Evolutionary conservation across 2,329 filamentous ascomycete species (phyloP).

Genomic region (Aspergillus eucalypticola): DNA sequence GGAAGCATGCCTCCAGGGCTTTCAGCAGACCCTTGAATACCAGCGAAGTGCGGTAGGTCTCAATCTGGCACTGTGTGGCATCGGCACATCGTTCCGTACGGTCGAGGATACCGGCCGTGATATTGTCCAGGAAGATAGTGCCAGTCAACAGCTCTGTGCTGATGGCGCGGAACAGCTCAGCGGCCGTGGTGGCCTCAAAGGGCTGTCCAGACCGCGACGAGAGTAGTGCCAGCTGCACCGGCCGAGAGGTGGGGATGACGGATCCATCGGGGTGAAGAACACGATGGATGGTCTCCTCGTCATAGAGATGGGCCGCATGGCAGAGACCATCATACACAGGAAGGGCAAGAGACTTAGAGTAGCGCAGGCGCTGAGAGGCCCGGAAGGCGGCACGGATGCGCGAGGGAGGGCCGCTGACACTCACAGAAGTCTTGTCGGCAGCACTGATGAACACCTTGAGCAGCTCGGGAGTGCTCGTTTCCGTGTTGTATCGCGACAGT

Average conservation of each 20-base stretch:
- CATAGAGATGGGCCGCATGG: background rate
- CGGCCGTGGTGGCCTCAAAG: constrained; percentile 22
- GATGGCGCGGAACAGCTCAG: constrained; percentile 37
- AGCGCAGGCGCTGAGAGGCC: constrained; percentile 15
- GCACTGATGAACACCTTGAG: constrained; percentile 25
- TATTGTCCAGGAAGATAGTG: constrained; percentile 28
- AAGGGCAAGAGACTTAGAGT: constrained; percentile 21
- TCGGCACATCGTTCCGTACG: too few relatives aligned
- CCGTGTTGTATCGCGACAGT: constrained; percentile 36
- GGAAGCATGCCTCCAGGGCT: too few relatives aligned
- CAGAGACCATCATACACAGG: constrained; percentile 27
- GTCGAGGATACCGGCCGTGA: too few relatives aligned
- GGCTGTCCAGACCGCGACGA: too few relatives aligned
- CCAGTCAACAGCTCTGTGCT: constrained; percentile 37
- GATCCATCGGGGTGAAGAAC: too few relatives aligned
- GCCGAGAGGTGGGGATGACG: too few relatives aligned
- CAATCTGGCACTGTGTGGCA: too few relatives aligned
- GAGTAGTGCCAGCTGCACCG: constrained; percentile 32
- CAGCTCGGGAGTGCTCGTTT: constrained; percentile 22
- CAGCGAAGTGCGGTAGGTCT: too few relatives aligned
- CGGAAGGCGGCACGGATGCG: constrained; percentile 20
- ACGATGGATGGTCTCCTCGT: too few relatives aligned
- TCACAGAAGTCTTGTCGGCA: constrained; percentile 20
- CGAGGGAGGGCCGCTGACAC: constrained; percentile 28
- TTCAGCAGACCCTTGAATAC: too few relatives aligned